These are phyloP conservation scores for Apophysomyces sp. DNA, from an alignment of 371 early-diverging fungal genomes.

Conservation along the genomic window DNA sequence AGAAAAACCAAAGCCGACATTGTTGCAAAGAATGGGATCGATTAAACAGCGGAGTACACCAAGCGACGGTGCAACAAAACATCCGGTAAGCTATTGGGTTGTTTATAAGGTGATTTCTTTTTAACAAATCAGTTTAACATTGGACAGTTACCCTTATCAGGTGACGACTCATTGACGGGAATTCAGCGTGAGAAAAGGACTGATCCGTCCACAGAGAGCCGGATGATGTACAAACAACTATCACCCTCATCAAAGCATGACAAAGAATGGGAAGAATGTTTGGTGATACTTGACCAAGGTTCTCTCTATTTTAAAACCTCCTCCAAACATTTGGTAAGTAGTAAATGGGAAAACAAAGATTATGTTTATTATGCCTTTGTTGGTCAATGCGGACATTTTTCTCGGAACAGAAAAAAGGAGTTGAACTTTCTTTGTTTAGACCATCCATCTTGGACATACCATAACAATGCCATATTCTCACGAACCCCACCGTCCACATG, in stretches of 20 bases:
- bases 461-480: neutral
- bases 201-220: neutral
- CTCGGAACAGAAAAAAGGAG: neutral
- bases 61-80: neutral
- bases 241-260: neutral
- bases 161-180: neutral
- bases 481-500: neutral
- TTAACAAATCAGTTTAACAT: neutral
- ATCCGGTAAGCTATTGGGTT: neutral
- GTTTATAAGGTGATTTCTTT: neutral
- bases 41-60: neutral
- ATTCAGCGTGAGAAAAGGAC: neutral
- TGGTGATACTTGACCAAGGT: conserved; percentile 22
- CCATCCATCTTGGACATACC: neutral
- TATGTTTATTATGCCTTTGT: neutral
- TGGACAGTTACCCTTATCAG: neutral
- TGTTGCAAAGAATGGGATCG: conserved; percentile 9
- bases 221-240: neutral
- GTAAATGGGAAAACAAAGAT: no score
- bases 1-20: conserved; percentile 1
- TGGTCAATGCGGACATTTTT: neutral
- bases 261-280: conserved; percentile 18
- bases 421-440: neutral
- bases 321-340: neutral
- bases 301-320: conserved; percentile 14